phyloP scores from a whole-genome alignment of 176 grass and related monocot genomes.

The Triticum turgidum region DNA sequence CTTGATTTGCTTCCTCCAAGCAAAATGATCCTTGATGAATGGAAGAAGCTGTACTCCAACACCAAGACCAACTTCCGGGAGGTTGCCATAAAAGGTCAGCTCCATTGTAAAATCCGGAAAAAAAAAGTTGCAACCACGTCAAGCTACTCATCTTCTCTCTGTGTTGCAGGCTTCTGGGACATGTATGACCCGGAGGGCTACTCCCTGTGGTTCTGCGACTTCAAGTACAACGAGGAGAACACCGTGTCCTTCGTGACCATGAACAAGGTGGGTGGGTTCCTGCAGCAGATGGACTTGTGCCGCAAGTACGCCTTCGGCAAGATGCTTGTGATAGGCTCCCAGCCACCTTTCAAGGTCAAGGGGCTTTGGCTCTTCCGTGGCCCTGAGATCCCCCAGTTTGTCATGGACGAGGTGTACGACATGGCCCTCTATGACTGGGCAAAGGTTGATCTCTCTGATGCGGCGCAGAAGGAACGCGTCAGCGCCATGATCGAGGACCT shows the following conservation, averaged over 20 bases:
- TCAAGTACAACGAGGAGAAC: constrained; percentile 91
- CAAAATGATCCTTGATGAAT: constrained; percentile 91
- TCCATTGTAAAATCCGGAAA: not conserved
- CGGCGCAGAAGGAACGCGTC: constrained; percentile 69
- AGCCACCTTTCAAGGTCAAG: constrained; percentile 77
- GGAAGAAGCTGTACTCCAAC: constrained; percentile 90
- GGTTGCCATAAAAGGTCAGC: constrained; percentile 83
- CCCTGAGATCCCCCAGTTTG: constrained; percentile 68
- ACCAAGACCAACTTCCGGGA: constrained; percentile 88
- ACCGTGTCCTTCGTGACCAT: constrained; percentile 67
- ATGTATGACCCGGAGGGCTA: constrained; percentile 54
- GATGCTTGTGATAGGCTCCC: constrained; percentile 76
- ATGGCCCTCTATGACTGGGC: constrained; percentile 87
- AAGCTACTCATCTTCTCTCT: not conserved
- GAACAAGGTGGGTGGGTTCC: constrained; percentile 82
- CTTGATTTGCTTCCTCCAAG: constrained; percentile 84
- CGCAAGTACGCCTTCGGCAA: constrained; percentile 87
- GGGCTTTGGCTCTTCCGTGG: constrained; percentile 87
- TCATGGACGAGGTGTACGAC: constrained; percentile 78
- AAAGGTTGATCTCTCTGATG: constrained; percentile 76
- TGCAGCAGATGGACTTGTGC: constrained; percentile 78
- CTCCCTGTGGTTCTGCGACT: constrained; percentile 87
- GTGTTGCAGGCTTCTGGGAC: not conserved
- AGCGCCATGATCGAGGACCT: constrained; percentile 87
- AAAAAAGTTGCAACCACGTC: not conserved